Conservation (phyloP, 2,329 filamentous ascomycete species). For the Aspergillus carbonarius region DNA sequence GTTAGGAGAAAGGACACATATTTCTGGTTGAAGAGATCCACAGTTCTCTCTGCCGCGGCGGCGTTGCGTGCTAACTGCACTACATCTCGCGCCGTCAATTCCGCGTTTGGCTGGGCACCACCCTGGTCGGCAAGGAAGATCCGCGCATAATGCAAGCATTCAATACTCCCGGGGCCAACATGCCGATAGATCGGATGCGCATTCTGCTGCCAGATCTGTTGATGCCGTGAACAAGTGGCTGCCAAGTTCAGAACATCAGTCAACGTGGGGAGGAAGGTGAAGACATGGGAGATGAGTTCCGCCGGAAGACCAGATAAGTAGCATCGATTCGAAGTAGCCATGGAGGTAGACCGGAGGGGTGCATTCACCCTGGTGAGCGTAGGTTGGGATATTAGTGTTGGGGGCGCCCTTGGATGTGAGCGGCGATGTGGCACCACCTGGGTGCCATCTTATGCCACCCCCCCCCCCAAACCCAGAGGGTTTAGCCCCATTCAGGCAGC, state of each 20-base stretch:
- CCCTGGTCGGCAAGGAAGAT: background rate
- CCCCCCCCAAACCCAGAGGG: too few relatives aligned
- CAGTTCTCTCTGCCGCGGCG: background rate
- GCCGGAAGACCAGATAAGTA: background rate
- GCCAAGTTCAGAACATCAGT: background rate
- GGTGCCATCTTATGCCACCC: too few relatives aligned
- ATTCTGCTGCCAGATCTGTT: background rate
- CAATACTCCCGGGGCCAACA: background rate
- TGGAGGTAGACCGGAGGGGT: too few relatives aligned
- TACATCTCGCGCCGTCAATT: background rate
- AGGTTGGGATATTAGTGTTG: too few relatives aligned
- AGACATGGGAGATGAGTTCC: background rate
- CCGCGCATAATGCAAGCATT: background rate
- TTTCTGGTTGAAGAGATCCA: too few relatives aligned
- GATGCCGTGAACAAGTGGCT: background rate
- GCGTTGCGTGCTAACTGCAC: background rate
- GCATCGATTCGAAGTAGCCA: too few relatives aligned
- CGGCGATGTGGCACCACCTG: too few relatives aligned
- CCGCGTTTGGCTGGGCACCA: background rate
- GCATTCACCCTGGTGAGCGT: too few relatives aligned
- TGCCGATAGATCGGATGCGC: background rate
- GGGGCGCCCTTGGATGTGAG: too few relatives aligned
- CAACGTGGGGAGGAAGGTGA: background rate
- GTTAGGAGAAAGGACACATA: too few relatives aligned
- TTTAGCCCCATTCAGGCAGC: too few relatives aligned